Base-by-base conservation (phyloP, 2,329 filamentous ascomycete genomes). In the Calycina herbarum region DNA sequence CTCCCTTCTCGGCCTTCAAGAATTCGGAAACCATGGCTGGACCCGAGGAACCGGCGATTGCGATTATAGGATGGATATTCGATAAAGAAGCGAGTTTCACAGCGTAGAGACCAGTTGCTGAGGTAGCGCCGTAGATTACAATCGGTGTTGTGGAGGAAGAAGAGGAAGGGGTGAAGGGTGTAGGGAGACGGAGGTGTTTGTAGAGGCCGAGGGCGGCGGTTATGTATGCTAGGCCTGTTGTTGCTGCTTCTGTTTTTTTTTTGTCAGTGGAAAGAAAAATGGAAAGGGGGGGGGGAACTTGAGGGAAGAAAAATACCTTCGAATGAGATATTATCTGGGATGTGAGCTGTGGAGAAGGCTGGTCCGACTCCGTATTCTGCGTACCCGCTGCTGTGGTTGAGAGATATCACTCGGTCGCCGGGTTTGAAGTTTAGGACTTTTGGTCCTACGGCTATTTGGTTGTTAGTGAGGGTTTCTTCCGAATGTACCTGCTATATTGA, bases 361-460 rank as follows among this genome's bases (percentile, higher is more conserved):
- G 79, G 82, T 0, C 82, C 82, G 10, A 89, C 76, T 2, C 85
- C 84, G 69, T 89, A 89, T 71, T 89, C 86, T 4, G 86, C 87
- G 67, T 83, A 90, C 61, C 45, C n/a, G 5, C 79, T 81, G 1
- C 87, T 87, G 42, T 80, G 73, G 63, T 83, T 81, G 61, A 82
- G 82, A 0, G 80, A 80, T 0, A 79, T 80, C 27, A 84, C 82
- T 35, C 82, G 77, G 64, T 83, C 81, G n/a, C 81, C 82, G 29
- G 72, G 73, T 59, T 75, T 76, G 64, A 77, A 85, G 58, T 73
- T 72, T 61, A 76, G 78, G 1, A 86, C 82, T 60, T 81, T 77
- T 13, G 77, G 72, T 11, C 84, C 83, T 31, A 84, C 79, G 61
- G 76, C 76, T 69, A 85, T 80, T 13, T 86, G 76, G 61, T 80